These are phyloP conservation scores for Penicillium egyptiacum DNA, from an alignment of 495 filamentous ascomycete genomes.

Conservation along the genomic window DNA sequence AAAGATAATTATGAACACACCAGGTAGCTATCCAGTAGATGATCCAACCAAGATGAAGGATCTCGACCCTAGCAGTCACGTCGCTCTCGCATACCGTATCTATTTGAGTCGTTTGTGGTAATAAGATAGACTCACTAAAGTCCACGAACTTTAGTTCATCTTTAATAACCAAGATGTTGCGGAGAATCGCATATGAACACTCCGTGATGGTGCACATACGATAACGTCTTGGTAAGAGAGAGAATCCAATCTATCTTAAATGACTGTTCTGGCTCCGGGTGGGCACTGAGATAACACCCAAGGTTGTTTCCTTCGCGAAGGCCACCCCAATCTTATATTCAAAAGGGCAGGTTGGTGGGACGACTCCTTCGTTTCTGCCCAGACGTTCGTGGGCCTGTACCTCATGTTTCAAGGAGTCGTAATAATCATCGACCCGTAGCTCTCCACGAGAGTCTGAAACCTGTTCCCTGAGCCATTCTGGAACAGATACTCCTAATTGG, in stretches of 20 bases:
- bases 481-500: background rate
- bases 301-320: background rate
- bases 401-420: background rate
- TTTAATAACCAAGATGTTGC: no score
- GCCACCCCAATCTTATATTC: background rate
- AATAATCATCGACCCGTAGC: background rate
- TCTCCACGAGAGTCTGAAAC: no score
- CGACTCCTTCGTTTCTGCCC: background rate
- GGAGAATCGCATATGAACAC: background rate
- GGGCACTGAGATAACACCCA: background rate
- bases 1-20: no score
- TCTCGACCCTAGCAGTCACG: slow-evolving; percentile 1
- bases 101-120: background rate
- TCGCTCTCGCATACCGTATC: background rate
- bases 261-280: background rate
- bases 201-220: background rate
- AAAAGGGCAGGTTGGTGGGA: background rate
- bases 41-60: slow-evolving; percentile 5
- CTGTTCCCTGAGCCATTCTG: background rate
- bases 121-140: background rate
- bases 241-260: background rate
- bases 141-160: no score
- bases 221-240: background rate
- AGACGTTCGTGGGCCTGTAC: background rate
- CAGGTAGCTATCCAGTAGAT: background rate